Percentiles rank a stretch among this genome's conserved stretches.
These are phyloP conservation scores for Fusarium anguioides DNA, from an alignment of 2,329 filamentous ascomycete species.

Conservation along the genomic window DNA sequence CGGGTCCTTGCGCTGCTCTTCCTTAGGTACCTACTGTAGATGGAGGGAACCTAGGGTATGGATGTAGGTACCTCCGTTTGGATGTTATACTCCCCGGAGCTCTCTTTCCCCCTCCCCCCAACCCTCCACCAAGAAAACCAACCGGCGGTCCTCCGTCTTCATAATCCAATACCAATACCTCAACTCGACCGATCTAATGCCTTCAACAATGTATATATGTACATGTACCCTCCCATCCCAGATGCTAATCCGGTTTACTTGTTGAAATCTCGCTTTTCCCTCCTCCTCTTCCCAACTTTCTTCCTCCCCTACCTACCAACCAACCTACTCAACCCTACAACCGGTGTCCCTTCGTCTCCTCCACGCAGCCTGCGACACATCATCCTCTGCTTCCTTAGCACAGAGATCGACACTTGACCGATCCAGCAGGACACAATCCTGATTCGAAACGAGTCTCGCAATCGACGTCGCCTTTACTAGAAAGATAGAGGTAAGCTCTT, in stretches of 20 bases:
- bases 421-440: conserved; percentile 8
- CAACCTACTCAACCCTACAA: not conserved
- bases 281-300: not conserved
- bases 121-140: conserved; percentile 16
- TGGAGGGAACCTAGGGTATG: no score
- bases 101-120: conserved; percentile 18
- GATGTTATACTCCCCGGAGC: conserved; percentile 24
- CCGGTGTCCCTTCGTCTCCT: not conserved
- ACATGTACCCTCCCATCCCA: conserved; percentile 23
- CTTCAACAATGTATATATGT: conserved; percentile 30
- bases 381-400: conserved; percentile 13
- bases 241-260: conserved; percentile 13
- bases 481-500: conserved; percentile 29
- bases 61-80: no score
- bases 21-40: no score
- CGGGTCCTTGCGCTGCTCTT: not conserved
- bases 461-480: conserved; percentile 5
- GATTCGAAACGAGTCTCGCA: conserved; percentile 24
- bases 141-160: conserved; percentile 32
- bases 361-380: not conserved
- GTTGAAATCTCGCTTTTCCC: conserved; percentile 25
- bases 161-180: conserved; percentile 17
- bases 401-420: conserved; percentile 32
- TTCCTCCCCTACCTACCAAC: conserved; percentile 1
- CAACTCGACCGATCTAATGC: conserved; percentile 5